Base-by-base conservation (phyloP, 108 stramenopile species). In the Pseudonitzschia pungens region DNA sequence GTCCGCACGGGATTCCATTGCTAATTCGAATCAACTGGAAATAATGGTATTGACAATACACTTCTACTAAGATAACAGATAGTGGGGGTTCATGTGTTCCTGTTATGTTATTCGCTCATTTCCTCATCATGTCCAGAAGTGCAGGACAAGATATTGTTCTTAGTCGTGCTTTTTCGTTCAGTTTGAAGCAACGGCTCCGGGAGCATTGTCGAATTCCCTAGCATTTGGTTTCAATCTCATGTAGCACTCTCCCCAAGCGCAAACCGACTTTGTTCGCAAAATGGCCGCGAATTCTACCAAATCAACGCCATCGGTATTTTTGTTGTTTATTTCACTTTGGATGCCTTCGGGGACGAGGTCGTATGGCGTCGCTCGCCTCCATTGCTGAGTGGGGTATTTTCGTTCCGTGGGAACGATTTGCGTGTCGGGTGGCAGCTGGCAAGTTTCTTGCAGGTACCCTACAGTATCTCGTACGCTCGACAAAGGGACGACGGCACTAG, bases 211-310 rank as follows among this genome's bases (percentile, higher is more conserved):
- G 60, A 62, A 62, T 62, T 53, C 54, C 16, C 48, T 28, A 1
- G 31, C 40, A n/a, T 40, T 54, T 28, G 36, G 51, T 56, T 78
- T 74, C 50, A 60, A 86, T 68, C 88, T 88, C 29, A 78, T 70
- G 74, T 92, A 92, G 67, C 93, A 94, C 68, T 92, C 89, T 36
- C 93, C 93, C 93, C 93, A 94, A 0, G 89, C 93, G 72, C 93
- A 92, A 2, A 94, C 90, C 4, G 87, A 77, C 56, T 82, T 87
- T 60, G 81, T 87, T 57, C 84, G 79, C 42, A 94, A 69, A 24
- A 94, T 83, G 9, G 77, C 81, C 11, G 65, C 70, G 68, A 87
- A 83, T 8, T 80, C 77, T 2, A 83, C 78, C 15, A 83, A 32
- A 75, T 82, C 83, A 15, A 82, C 71, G 74, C 76, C 87, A 31